A percentile compares a stretch with the other conserved stretches of the same genome.
Evolutionary conservation across 2,329 filamentous ascomycete species (phyloP).

Genomic region (Zymoseptoria brevis): DNA sequence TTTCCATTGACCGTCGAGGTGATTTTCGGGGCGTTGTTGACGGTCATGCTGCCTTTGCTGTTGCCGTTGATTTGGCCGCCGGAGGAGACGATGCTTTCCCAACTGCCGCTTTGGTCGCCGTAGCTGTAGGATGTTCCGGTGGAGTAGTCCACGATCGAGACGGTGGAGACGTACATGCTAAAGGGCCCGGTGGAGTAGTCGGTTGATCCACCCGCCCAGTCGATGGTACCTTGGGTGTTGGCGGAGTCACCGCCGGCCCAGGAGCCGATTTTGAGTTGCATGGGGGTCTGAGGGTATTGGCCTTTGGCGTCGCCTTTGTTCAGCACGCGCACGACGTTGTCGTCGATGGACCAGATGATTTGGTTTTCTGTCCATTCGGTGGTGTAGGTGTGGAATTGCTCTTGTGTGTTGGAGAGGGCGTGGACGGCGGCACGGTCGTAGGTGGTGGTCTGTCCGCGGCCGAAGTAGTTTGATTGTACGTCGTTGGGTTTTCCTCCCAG

Average conservation of each 20-base stretch:
- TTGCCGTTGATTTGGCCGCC: slow-evolving; percentile 60
- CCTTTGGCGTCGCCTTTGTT: slow-evolving; percentile 58
- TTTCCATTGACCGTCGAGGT: slow-evolving; percentile 55
- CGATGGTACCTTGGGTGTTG: slow-evolving; percentile 74
- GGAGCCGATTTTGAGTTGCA: slow-evolving; percentile 84
- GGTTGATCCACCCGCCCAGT: slow-evolving; percentile 80
- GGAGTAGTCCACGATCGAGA: slow-evolving; percentile 82
- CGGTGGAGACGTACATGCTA: slow-evolving; percentile 70
- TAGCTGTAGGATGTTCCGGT: slow-evolving; percentile 82
- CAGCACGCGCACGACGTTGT: slow-evolving; percentile 67
- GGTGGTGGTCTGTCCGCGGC: slow-evolving; percentile 76
- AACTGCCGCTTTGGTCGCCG: slow-evolving; percentile 66
- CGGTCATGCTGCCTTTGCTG: slow-evolving; percentile 47
- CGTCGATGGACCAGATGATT: slow-evolving; percentile 81
- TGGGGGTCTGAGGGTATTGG: slow-evolving; percentile 91
- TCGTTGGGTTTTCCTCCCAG: slow-evolving; percentile 66
- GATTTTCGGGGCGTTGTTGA: slow-evolving; percentile 51
- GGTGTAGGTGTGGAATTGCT: slow-evolving; percentile 73
- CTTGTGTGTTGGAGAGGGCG: slow-evolving; percentile 59
- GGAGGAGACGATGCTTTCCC: slow-evolving; percentile 73
- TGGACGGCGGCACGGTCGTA: slow-evolving; percentile 86
- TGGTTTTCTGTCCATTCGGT: slow-evolving; percentile 84
- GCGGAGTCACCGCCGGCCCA: slow-evolving; percentile 85
- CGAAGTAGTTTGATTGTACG: slow-evolving; percentile 97
- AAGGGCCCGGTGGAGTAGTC: slow-evolving; percentile 80